phyloP scores from a whole-genome alignment of 2,329 filamentous ascomycete genomes.

The Epichloe gansuensis region DNA sequence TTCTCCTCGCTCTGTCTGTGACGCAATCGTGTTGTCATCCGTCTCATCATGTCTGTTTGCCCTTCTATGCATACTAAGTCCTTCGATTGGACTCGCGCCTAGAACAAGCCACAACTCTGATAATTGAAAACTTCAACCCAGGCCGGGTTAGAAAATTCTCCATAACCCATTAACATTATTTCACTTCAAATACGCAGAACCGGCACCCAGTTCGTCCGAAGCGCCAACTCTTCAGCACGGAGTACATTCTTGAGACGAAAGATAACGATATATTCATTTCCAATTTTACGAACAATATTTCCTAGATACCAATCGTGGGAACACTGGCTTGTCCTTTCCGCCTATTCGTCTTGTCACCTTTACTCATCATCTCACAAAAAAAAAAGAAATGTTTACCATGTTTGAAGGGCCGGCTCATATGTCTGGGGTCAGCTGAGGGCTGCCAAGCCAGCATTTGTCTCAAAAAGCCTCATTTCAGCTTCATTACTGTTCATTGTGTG shows the following conservation, averaged over 20 bases:
- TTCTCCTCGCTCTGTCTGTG: not conserved
- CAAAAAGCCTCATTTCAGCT: slow-evolving; percentile 62
- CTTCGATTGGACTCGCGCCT: slow-evolving; percentile 14
- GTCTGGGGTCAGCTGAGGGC: slow-evolving; percentile 32
- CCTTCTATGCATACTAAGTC: slow-evolving; percentile 10
- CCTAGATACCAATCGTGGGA: not conserved
- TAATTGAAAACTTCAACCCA: not conserved
- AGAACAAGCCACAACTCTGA: not conserved
- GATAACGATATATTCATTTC: not conserved
- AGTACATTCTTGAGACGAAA: not conserved
- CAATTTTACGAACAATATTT: not conserved
- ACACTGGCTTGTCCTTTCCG: not conserved
- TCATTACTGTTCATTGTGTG: slow-evolving; percentile 70
- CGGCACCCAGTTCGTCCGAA: not conserved
- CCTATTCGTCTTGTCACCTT: too few relatives aligned
- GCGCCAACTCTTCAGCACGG: not conserved
- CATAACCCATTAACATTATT: not conserved
- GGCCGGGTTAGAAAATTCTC: not conserved
- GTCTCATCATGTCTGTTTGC: slow-evolving; percentile 12
- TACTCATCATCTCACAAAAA: not conserved
- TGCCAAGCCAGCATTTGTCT: slow-evolving; percentile 44
- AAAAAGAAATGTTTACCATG: slow-evolving; percentile 13
- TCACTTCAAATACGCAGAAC: not conserved
- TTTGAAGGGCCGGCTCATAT: slow-evolving; percentile 21
- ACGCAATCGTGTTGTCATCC: not conserved